Percentiles rank a stretch among this genome's conserved stretches.
phyloP scores from a whole-genome alignment of 768 basidiomycete species.

The Naganishia antarctica region DNA sequence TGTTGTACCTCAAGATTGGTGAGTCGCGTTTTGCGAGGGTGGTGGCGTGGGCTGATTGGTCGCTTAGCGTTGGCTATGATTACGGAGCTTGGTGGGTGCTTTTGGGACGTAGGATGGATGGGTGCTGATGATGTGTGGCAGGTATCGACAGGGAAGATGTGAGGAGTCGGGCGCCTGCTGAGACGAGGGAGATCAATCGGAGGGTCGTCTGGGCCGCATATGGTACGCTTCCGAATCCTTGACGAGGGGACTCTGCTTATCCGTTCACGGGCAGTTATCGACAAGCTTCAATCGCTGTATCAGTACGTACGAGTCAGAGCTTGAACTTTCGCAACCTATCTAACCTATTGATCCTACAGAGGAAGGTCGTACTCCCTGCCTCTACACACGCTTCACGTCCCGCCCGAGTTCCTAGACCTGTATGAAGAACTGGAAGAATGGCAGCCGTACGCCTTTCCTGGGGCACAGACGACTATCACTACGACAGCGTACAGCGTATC shows the following conservation, averaged over 20 bases:
- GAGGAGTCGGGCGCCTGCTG: slow-evolving; percentile 6
- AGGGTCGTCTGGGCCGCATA: slow-evolving; percentile 34
- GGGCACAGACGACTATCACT: slow-evolving; percentile 24
- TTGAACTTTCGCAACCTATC: background rate
- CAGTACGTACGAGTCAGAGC: slow-evolving; percentile 28
- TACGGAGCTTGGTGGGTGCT: slow-evolving; percentile 30
- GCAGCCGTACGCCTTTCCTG: slow-evolving; percentile 33
- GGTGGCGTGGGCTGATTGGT: too few species aligned
- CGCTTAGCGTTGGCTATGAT: slow-evolving; percentile 31
- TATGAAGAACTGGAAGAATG: slow-evolving; percentile 36
- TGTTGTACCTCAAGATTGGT: slow-evolving; percentile 25
- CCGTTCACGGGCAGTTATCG: slow-evolving; percentile 24
- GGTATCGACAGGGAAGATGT: slow-evolving; percentile 1
- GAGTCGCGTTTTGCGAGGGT: background rate
- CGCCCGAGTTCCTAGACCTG: slow-evolving; percentile 31
- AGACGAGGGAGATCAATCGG: slow-evolving; percentile 31
- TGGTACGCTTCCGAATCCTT: slow-evolving; percentile 19
- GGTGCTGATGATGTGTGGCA: slow-evolving; percentile 19
- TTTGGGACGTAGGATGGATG: background rate
- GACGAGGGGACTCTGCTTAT: background rate
- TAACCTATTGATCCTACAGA: background rate
- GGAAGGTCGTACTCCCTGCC: slow-evolving; percentile 31
- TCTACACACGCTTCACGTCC: slow-evolving; percentile 30
- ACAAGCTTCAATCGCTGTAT: slow-evolving; percentile 37
- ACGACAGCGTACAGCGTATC: slow-evolving; percentile 31